Evolutionary conservation across 371 early-diverging fungal genomes (phyloP), one percentile per base, ranked within the genome.

Genomic region (Antonospora locustae): DNA sequence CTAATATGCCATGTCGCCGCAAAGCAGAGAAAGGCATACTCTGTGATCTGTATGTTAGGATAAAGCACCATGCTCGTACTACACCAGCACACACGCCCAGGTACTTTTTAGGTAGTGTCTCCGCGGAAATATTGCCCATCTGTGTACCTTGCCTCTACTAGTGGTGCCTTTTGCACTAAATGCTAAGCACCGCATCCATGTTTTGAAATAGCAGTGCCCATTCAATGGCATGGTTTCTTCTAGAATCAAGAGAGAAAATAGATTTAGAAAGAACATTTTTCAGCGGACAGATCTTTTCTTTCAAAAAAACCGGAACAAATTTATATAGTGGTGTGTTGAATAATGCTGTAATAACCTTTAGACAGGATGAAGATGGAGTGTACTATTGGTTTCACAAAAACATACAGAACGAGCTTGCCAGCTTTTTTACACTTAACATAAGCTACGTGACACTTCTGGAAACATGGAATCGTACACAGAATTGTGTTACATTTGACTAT

Each of bases 351-450:
- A 16, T 57, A n/a, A 51, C 46, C 34, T 41, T 66, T 12, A 48
- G 23, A 38, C 58, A 69, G 43, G 27, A 48, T 4, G 20, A 58
- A 0, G 17, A 34, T 11, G 37, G 19, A 6, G 39, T 65, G 12
- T 41, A 36, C 3, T 65, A 58, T 48, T 37, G 28, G 20, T 16
- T 6, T 2, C 2, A 37, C 4, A 14, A 5, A 24, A 20, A 36
- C 16, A 49, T 58, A 25, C 12, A 51, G 30, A 47, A 40, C 16
- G 61, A 68, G 4, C 53, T 83, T 4, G 44, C 34, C 14, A 79
- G 80, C 32, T 88, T 88, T 52, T 84, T 90, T 50, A 87, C 84
- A 55, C 75, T 87, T 32, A 70, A 83, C 39, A 71, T 81, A 1
- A 77, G 77, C 1, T 61, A 85, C 11, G 66, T 69, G 20, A 66